Percentiles rank a stretch among this genome's conserved stretches.
phyloP scores from a whole-genome alignment of 192 early-diverging fungal species.

The Dispira simplex region DNA sequence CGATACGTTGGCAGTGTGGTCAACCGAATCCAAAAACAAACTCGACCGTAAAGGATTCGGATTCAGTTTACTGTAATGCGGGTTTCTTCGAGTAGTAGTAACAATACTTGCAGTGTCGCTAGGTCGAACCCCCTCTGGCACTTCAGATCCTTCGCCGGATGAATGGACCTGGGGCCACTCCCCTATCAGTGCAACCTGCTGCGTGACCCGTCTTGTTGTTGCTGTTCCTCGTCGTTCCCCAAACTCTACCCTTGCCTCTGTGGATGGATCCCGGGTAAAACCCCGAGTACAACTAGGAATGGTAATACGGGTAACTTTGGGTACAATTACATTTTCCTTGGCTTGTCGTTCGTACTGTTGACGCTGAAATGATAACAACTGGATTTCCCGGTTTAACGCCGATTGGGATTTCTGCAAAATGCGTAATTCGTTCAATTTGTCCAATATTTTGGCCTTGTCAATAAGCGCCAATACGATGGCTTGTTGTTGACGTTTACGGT shows the following conservation, averaged over 20 bases:
- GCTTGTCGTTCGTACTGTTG: constrained; percentile 38
- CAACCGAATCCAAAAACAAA: too few species aligned
- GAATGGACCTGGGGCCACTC: too few species aligned
- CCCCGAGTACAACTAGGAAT: constrained; percentile 19
- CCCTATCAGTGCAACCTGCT: too few species aligned
- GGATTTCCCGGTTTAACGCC: constrained; percentile 35
- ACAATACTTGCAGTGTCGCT: too few species aligned
- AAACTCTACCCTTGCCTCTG: not conserved
- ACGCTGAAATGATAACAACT: constrained; percentile 41
- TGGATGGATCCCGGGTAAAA: not conserved
- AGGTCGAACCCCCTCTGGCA: too few species aligned
- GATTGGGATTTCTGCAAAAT: constrained; percentile 42
- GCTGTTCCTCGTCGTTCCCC: not conserved
- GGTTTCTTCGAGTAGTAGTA: too few species aligned
- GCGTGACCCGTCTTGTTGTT: too few species aligned
- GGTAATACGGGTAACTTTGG: constrained; percentile 23
- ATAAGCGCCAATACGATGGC: constrained; percentile 50
- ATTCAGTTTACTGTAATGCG: not conserved
- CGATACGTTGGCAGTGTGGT: too few species aligned
- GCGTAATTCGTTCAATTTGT: constrained; percentile 39
- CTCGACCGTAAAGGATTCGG: not conserved
- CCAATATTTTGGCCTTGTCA: constrained; percentile 33
- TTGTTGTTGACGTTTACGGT: constrained; percentile 41
- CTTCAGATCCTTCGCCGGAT: too few species aligned
- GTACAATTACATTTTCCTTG: constrained; percentile 41